Percentiles rank a stretch among this genome's conserved stretches.
Evolutionary conservation across 2,329 filamentous ascomycete genomes (phyloP).

Genomic region (Westerdykella aurantiaca): DNA sequence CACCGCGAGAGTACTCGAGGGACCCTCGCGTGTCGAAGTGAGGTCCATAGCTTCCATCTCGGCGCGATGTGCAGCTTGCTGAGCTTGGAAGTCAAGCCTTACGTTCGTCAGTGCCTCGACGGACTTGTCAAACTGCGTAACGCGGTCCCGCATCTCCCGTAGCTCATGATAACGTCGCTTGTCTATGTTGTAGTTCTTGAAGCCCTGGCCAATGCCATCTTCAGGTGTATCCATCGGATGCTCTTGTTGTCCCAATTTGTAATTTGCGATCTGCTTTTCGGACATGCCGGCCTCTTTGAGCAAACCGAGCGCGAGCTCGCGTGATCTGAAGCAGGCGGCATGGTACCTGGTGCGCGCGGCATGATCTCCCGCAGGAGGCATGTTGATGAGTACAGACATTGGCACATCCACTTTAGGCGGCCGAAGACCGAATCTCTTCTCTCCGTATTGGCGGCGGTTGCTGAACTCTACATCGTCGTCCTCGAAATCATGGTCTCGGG

Average conservation of each 20-base stretch:
- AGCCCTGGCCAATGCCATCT: constrained; percentile 5
- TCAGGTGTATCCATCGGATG: constrained; percentile 20
- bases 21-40: too few relatives aligned
- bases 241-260: constrained; percentile 17
- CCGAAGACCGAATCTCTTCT: constrained; percentile 28
- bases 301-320: constrained; percentile 25
- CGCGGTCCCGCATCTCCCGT: too few relatives aligned
- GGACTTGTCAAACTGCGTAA: constrained; percentile 12
- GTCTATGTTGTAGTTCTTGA: constrained; percentile 24
- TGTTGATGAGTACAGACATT: constrained; percentile 21
- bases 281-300: constrained; percentile 29
- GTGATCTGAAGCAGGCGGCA: constrained; percentile 27
- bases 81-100: constrained; percentile 21
- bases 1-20: background rate
- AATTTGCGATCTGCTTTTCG: constrained; percentile 23
- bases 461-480: constrained; percentile 13
- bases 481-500: constrained; percentile 14
- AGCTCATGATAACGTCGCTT: constrained; percentile 3
- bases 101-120: constrained; percentile 24
- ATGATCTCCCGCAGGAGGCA: background rate
- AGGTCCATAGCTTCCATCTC: background rate
- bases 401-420: constrained; percentile 18
- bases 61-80: constrained; percentile 8
- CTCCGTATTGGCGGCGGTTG: constrained; percentile 28
- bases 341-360: constrained; percentile 18